Conservation (phyloP, 495 filamentous ascomycete species). For the Entonaema liquescens region DNA sequence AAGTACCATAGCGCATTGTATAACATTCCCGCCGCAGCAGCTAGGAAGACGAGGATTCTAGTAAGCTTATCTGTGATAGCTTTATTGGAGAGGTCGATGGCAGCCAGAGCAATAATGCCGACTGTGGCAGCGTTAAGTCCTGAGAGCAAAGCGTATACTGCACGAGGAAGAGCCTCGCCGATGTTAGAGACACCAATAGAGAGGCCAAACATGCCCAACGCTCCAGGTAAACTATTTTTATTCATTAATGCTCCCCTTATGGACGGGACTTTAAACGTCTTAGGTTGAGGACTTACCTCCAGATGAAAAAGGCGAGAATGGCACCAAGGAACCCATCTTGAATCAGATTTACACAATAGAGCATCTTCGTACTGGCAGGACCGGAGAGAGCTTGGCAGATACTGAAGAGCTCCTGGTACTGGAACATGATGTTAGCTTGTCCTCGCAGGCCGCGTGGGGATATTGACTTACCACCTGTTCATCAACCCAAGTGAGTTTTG, state of each 20-base stretch:
- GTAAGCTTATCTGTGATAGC: constrained; percentile 78
- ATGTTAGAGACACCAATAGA: constrained; percentile 73
- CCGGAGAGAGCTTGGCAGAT: constrained; percentile 80
- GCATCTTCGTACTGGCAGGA: constrained; percentile 81
- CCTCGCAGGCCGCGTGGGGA: neutral
- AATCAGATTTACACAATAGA: constrained; percentile 75
- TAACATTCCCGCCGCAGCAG: constrained; percentile 72
- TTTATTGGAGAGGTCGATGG: constrained; percentile 76
- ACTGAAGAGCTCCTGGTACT: constrained; percentile 87
- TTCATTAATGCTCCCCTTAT: neutral
- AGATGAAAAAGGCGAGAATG: constrained; percentile 71
- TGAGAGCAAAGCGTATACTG: constrained; percentile 78
- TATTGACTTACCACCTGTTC: constrained; percentile 67
- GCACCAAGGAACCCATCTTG: constrained; percentile 70
- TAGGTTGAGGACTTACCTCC: constrained; percentile 60
- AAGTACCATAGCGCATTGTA: constrained; percentile 89
- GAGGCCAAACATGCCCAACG: constrained; percentile 78
- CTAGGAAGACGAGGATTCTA: constrained; percentile 73
- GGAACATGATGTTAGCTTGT: neutral
- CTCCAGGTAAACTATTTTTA: constrained; percentile 73
- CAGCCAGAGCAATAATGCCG: constrained; percentile 80
- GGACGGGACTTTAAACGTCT: neutral
- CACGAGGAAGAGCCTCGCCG: constrained; percentile 64
- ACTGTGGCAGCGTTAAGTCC: constrained; percentile 83
- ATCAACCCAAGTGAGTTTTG: constrained; percentile 74